These are phyloP conservation scores for Amanita fuliginea DNA, from an alignment of 768 basidiomycete genomes.

Conservation along the genomic window DNA sequence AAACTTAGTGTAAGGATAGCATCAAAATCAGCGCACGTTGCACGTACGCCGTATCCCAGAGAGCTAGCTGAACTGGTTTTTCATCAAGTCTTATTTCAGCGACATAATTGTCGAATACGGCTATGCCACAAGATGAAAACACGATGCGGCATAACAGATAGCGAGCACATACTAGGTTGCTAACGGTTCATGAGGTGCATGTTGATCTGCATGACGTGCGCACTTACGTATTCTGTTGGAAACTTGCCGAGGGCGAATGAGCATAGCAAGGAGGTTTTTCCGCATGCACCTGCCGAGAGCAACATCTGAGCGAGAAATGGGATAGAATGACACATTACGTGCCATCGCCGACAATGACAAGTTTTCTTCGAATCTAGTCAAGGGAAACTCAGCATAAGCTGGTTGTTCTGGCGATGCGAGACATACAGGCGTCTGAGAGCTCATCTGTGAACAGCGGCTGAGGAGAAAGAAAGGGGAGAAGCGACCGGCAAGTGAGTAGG, in stretches of 20 bases:
- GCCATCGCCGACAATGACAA: conserved; percentile 97
- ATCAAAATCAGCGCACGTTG: conserved; percentile 6
- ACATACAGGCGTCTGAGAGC: conserved; percentile 53
- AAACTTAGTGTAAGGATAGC: conserved; percentile 7
- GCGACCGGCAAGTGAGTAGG: conserved; percentile 3
- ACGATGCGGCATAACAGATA: conserved; percentile 6
- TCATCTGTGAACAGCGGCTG: conserved; percentile 18
- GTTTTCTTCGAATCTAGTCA: conserved; percentile 78
- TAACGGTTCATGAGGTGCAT: conserved; percentile 15
- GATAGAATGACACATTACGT: conserved; percentile 21
- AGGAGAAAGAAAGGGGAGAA: conserved; percentile 1
- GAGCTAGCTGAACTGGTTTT: conserved; percentile 91
- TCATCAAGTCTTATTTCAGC: conserved; percentile 97
- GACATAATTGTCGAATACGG: conserved; percentile 97
- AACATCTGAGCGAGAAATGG: conserved; percentile 11
- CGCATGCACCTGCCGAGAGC: conserved; percentile 66
- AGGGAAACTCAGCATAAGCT: conserved; percentile 7
- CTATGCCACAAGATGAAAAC: conserved; percentile 26
- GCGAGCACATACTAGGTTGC: conserved; percentile 44
- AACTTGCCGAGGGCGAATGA: conserved; percentile 93
- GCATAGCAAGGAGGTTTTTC: conserved; percentile 87
- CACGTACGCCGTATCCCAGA: conserved; percentile 95
- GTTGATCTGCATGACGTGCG: conserved; percentile 5
- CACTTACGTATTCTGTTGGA: conserved; percentile 87
- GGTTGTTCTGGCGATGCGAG: conserved; percentile 3